Evolutionary conservation across 1,284 basidiomycete genomes (phyloP).

Genomic region (Fomitopsis betulina): DNA sequence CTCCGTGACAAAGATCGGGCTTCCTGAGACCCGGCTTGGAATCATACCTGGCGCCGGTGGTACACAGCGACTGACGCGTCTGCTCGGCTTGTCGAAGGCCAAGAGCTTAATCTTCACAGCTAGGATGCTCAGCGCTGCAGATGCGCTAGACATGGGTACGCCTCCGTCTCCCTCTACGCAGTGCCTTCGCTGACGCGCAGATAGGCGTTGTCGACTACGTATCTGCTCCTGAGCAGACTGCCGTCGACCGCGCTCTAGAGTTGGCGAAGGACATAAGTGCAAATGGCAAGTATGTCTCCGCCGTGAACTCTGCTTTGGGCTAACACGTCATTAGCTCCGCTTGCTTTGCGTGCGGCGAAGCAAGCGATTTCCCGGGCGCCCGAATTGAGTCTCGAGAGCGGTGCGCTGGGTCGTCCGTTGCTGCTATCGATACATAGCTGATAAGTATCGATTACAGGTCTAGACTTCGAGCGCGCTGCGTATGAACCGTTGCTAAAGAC

Average conservation of each 20-base stretch:
- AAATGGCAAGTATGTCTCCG: constrained; percentile 51
- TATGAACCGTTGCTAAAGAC: constrained; percentile 82
- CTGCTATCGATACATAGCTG: background rate
- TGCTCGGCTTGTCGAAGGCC: constrained; percentile 79
- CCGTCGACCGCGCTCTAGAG: constrained; percentile 60
- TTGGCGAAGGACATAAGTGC: constrained; percentile 63
- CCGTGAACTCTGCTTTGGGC: background rate
- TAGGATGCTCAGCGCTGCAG: constrained; percentile 53
- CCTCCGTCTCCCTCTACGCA: background rate
- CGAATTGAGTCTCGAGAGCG: constrained; percentile 73
- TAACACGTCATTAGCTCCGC: constrained; percentile 54
- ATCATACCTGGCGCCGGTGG: constrained; percentile 97
- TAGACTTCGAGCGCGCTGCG: constrained; percentile 85
- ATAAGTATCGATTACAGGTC: constrained; percentile 37
- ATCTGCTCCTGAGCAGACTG: constrained; percentile 52
- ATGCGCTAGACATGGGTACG: constrained; percentile 78
- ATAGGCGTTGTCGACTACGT: constrained; percentile 80
- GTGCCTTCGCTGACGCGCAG: background rate
- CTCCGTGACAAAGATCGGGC: constrained; percentile 71
- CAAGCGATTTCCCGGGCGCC: constrained; percentile 79
- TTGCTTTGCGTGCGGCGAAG: constrained; percentile 88
- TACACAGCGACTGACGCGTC: constrained; percentile 80
- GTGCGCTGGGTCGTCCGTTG: constrained; percentile 28
- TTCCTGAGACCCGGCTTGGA: constrained; percentile 82
- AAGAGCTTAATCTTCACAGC: constrained; percentile 89